Evolutionary conservation across 177 flowering plant species (phyloP).

Genomic region (Vitis hybrid): DNA sequence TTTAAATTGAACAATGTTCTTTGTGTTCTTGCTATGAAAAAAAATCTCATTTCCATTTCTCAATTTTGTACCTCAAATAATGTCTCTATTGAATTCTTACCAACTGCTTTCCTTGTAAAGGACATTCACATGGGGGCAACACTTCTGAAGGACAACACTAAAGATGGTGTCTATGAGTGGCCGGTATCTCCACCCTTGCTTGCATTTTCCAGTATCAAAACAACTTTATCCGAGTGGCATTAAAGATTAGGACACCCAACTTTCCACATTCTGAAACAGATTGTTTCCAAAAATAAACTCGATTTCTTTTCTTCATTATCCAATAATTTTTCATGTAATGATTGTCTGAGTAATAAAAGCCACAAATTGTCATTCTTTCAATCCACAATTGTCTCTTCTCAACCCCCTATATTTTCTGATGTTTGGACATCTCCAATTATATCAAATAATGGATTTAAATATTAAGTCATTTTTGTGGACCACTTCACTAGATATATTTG

Average conservation of each 20-base stretch:
- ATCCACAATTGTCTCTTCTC: no score
- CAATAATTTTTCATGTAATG: slow-evolving; percentile 1
- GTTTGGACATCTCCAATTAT: neutral
- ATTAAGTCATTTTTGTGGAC: no score
- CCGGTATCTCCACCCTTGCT: no score
- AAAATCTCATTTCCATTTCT: neutral
- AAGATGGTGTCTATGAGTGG: slow-evolving; percentile 5
- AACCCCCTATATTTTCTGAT: neutral
- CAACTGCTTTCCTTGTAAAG: neutral
- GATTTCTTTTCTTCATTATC: no score
- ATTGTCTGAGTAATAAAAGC: neutral
- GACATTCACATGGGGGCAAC: neutral
- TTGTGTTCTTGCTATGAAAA: neutral
- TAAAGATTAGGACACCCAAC: no score
- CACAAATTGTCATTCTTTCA: neutral
- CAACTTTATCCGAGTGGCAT: no score
- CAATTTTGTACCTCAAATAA: no score
- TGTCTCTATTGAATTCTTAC: neutral
- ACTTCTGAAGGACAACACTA: neutral
- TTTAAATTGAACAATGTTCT: neutral
- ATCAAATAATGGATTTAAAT: neutral
- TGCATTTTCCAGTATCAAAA: no score
- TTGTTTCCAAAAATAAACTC: no score
- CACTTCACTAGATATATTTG: no score
- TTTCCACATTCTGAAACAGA: no score